Conservation (phyloP, 75 land plant genomes). For the Picea glauca region DNA sequence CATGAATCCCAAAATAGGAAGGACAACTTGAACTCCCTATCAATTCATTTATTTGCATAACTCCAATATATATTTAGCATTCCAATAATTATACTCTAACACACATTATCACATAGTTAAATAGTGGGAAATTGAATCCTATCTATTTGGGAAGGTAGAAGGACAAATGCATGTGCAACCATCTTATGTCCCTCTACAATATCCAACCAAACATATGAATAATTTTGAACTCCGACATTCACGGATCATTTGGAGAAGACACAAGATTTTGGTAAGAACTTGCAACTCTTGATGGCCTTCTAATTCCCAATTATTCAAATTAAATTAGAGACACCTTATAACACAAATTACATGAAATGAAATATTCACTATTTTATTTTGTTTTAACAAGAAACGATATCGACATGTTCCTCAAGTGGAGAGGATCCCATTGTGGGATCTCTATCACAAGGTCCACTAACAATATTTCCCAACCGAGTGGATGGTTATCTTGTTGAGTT, state of each 20-base stretch:
- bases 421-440: constrained; percentile 19
- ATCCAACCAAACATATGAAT: too few relatives aligned
- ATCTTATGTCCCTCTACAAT: too few relatives aligned
- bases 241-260: constrained; percentile 56
- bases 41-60: too few relatives aligned
- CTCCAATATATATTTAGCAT: too few relatives aligned
- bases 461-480: constrained; percentile 54
- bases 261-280: constrained; percentile 70
- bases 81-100: too few relatives aligned
- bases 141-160: too few relatives aligned
- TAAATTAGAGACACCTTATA: constrained; percentile 63
- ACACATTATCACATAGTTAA: too few relatives aligned
- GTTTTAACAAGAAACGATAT: constrained; percentile 13
- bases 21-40: too few relatives aligned
- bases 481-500: constrained; percentile 81
- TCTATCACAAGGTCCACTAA: constrained; percentile 38
- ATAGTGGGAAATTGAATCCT: too few relatives aligned
- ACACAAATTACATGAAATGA: constrained; percentile 52
- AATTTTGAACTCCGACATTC: constrained; percentile 31
- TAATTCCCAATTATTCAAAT: constrained; percentile 68
- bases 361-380: constrained; percentile 57
- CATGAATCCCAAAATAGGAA: too few relatives aligned
- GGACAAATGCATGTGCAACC: too few relatives aligned
- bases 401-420: constrained; percentile 31
- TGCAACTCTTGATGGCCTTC: constrained; percentile 65